Evolutionary conservation across 495 filamentous ascomycete genomes (phyloP), one percentile per base, ranked within the genome.

Genomic region (Chaetomidium leptoderma): DNA sequence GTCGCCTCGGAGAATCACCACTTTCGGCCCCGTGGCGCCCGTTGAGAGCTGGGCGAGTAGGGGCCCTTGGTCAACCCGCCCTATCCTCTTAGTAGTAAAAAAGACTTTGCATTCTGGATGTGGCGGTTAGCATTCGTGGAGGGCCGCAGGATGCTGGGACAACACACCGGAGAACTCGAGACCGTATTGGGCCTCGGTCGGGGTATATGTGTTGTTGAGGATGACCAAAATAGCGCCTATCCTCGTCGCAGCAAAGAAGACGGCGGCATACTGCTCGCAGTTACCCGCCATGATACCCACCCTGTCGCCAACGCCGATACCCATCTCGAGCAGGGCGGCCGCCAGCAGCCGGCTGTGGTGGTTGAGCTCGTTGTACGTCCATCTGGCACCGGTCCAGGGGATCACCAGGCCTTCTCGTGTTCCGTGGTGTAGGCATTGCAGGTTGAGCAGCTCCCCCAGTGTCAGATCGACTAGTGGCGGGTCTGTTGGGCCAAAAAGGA

Each of bases 241-340:
- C 16, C 81, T 74, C 3, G 81, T 78, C 29, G 83, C 82, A 1
- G 83, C 84, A 57, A 89, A 89, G 72, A 89, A 86, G 17, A 88
- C 74, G 0, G 82, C 76, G 32, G 83, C 83, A 62, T 86, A 89
- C 67, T 85, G 81, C 62, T 86, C 84, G 65, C 84, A 87, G 65
- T 89, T 88, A 4, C 85, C 85, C 2, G 84, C 82, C 82, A 88
- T 86, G 46, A 89, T 81, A 32, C 82, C 86, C 19, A 89, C 73
- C 3, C 85, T 77, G 64, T 87, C 85, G 13, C 85, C 84, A 32
- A 80, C 79, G 24, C 79, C 73, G 16, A 87, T 80, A 0, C 84
- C 84, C 63, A 81, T 74, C 14, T 77, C 76, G 17, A 86, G 63
- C 62, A 88, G 65, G 6, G 81, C 81, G 53, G 75, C 76, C 19